Percentiles rank a stretch among this genome's conserved stretches.
These are phyloP conservation scores for Amyloporia xantha DNA, from an alignment of 768 basidiomycete genomes.

Conservation along the genomic window DNA sequence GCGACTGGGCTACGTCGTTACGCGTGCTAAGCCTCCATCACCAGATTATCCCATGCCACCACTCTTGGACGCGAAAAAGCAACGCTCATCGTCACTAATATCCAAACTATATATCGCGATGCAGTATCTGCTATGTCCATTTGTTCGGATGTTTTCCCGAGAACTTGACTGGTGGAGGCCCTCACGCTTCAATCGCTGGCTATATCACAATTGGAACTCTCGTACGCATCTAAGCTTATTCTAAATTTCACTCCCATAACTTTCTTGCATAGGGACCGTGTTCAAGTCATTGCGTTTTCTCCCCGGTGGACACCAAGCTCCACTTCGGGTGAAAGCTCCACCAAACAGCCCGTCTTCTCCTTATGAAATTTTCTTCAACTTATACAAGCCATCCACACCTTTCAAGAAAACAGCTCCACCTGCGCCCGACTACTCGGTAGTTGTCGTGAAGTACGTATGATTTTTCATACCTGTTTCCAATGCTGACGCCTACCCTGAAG, in stretches of 20 bases:
- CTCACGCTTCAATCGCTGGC: conserved; percentile 38
- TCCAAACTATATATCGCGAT: conserved; percentile 27
- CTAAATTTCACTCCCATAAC: conserved; percentile 6
- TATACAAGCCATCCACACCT: conserved; percentile 86
- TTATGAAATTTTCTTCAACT: conserved; percentile 81
- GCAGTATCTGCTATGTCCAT: conserved; percentile 26
- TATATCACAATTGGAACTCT: conserved; percentile 46
- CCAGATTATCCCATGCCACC: conserved; percentile 46
- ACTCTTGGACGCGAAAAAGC: conserved; percentile 49
- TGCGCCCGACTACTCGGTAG: conserved; percentile 79
- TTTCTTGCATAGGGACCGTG: conserved; percentile 49
- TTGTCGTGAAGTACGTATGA: conserved; percentile 79
- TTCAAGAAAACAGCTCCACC: conserved; percentile 75
- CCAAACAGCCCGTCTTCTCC: conserved; percentile 35
- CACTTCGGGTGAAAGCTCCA: conserved; percentile 32
- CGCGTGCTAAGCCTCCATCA: conserved; percentile 60
- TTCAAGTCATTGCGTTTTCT: conserved; percentile 70
- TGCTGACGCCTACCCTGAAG: conserved; percentile 31
- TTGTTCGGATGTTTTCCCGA: conserved; percentile 24
- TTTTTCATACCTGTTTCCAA: conserved; percentile 17
- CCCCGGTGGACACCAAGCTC: conserved; percentile 51
- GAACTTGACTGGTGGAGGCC: conserved; percentile 62
- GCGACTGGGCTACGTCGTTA: conserved; percentile 85
- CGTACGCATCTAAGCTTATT: conserved; percentile 63
- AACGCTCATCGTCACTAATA: conserved; percentile 25